Evolutionary conservation across 106 monocot species (phyloP), one percentile per base, ranked within the genome.

Genomic region (Apostasia shenzhenica): DNA sequence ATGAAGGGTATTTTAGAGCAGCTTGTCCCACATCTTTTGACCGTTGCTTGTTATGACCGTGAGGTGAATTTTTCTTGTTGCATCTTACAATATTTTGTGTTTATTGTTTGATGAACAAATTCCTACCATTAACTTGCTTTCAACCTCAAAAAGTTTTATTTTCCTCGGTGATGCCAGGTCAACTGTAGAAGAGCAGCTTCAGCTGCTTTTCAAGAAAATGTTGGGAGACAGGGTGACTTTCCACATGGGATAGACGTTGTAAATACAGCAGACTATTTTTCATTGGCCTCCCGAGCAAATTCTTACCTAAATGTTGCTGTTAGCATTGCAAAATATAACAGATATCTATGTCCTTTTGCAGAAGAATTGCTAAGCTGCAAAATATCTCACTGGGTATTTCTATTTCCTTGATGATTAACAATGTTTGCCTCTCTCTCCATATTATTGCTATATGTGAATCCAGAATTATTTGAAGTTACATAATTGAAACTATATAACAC

Each of bases 161-260:
- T 45, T 64, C 4, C 53, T 8, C 42, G 61, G 44, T 70, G 46
- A n/a, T 77, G 45, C 8, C 75, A 99, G 97, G 97, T 99, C 51
- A 99, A 99, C 67, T 99, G 97, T 68, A 92, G 97, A 87, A 99
- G 97, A 85, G 92, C 97, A 59, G 92, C 97, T 77, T 92, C 97
- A 42, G 97, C 97, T 77, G 97, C 97, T 67, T 92, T 99, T 74
- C 97, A 99, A 78, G 97, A 99, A 79, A 99, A 99, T 87, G 89
- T 99, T 70, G 97, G 97, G 81, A 84, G 97, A 50, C 97, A 90
- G 48, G 97, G 97, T 11, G 54, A 63, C 54, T 99, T 92, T 83
- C 85, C 85, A 39, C 86, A 99, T 87, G 97, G 97, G 69, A 99
- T 99, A 68, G 82, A 92, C 55, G 90, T 99, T 62, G 85, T 99